A percentile compares a stretch with the other conserved stretches of the same genome.
Evolutionary conservation across 192 early-diverging fungal genomes (phyloP).

Genomic region (Spinellus fusiger): DNA sequence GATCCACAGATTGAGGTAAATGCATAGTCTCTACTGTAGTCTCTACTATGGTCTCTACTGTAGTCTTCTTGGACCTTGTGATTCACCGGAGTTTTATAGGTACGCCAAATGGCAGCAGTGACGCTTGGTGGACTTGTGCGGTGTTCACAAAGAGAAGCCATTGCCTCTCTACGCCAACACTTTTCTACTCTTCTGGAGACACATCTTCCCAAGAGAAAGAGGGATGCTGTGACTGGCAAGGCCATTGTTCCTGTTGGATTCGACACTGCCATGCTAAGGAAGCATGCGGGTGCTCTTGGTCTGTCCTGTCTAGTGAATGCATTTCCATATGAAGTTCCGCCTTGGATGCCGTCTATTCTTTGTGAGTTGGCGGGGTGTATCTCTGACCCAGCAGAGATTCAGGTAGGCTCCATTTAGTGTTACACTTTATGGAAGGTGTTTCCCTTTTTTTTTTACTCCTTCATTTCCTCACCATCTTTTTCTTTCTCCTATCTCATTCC

Average conservation of each 20-base stretch:
- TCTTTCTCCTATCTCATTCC: slow-evolving; percentile 2
- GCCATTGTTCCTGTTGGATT: slow-evolving; percentile 38
- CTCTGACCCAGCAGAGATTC: slow-evolving; percentile 73
- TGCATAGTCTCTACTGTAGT: slow-evolving; percentile 27
- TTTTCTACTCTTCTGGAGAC: slow-evolving; percentile 37
- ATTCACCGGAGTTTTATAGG: slow-evolving; percentile 27
- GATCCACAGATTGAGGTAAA: slow-evolving; percentile 83
- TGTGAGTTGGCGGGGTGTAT: slow-evolving; percentile 71
- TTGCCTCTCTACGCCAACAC: slow-evolving; percentile 41
- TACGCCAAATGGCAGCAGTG: slow-evolving; percentile 66
- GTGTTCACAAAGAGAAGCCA: slow-evolving; percentile 67
- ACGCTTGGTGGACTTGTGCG: slow-evolving; percentile 75
- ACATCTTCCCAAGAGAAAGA: slow-evolving; percentile 38
- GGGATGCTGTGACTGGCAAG: slow-evolving; percentile 25
- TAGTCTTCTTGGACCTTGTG: not conserved
- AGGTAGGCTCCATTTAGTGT: slow-evolving; percentile 32
- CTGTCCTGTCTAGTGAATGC: slow-evolving; percentile 82
- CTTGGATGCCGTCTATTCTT: slow-evolving; percentile 85
- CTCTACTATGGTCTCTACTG: no score
- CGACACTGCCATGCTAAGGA: slow-evolving; percentile 51
- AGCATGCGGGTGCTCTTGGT: slow-evolving; percentile 89
- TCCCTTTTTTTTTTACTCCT: not conserved
- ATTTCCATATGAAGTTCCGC: slow-evolving; percentile 91
- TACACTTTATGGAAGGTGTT: not conserved
- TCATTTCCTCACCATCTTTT: not conserved